These are phyloP conservation scores for Aspergillus felis DNA, from an alignment of 2,329 filamentous ascomycete genomes.

Conservation along the genomic window DNA sequence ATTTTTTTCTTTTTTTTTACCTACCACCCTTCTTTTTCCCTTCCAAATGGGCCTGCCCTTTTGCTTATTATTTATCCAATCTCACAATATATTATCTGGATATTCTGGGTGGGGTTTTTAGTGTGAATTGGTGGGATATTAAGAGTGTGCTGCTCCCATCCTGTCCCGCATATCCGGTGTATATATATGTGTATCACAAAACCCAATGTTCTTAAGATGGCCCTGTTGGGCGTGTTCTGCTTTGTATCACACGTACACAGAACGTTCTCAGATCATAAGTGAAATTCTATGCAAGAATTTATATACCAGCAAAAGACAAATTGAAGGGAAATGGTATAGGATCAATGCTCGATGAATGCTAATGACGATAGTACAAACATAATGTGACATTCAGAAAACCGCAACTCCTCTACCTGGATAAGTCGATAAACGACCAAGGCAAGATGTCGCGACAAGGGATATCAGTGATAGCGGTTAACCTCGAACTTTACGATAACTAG, in stretches of 20 bases:
- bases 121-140: background rate
- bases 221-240: no score
- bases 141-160: background rate
- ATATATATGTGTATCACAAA: no score
- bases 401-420: background rate
- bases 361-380: background rate
- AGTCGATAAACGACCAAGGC: background rate
- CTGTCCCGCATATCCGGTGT: background rate
- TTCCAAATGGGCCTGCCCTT: background rate
- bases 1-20: background rate
- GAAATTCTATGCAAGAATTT: background rate
- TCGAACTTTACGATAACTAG: constrained; percentile 86
- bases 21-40: background rate
- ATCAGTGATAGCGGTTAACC: constrained; percentile 23
- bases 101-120: background rate
- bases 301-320: background rate
- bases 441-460: background rate
- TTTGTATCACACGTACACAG: no score
- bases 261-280: background rate
- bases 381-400: background rate
- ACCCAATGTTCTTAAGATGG: no score
- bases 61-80: background rate
- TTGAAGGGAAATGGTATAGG: background rate
- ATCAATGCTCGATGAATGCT: background rate
- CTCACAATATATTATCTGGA: background rate